These are phyloP conservation scores for Pseudotsuga menziesii DNA, from an alignment of 75 land plant genomes.

Conservation along the genomic window DNA sequence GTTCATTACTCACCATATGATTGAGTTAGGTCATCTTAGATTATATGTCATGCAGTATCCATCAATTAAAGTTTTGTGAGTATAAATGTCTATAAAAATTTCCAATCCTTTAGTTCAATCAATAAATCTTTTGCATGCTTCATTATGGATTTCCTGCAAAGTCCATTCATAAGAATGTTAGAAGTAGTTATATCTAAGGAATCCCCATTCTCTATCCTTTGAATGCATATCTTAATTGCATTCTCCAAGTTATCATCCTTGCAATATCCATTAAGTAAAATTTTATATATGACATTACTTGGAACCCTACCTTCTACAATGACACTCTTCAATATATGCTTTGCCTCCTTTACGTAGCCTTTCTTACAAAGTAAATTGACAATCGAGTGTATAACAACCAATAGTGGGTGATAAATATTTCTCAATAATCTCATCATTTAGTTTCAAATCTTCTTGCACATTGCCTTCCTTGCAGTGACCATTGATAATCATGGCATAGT, in stretches of 20 bases:
- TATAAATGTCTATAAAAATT: conserved; percentile 31
- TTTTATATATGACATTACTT: conserved; percentile 20
- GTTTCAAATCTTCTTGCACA: conserved; percentile 21
- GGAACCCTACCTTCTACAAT: conserved; percentile 2
- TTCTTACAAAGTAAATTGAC: conserved; percentile 27
- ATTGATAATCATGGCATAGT: conserved; percentile 44
- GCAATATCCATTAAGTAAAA: conserved; percentile 66
- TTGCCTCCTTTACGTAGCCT: conserved; percentile 41
- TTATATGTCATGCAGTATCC: conserved; percentile 47
- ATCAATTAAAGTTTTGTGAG: conserved; percentile 52
- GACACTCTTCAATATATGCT: conserved; percentile 37
- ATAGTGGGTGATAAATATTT: conserved; percentile 39
- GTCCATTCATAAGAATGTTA: conserved; percentile 48
- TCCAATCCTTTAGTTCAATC: conserved; percentile 29
- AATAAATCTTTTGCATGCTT: conserved; percentile 43
- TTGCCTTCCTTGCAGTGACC: conserved; percentile 24
- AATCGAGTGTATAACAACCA: conserved; percentile 42
- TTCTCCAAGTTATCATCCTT: conserved; percentile 43
- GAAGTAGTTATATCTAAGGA: conserved; percentile 45
- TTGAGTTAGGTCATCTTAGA: conserved; percentile 26
- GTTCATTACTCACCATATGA: conserved; percentile 2
- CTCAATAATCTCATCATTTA: conserved; percentile 33
- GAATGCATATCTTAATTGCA: conserved; percentile 31
- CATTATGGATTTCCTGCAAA: conserved; percentile 31
- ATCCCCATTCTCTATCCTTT: conserved; percentile 26